These are phyloP conservation scores for Pontederia paniculata DNA, from an alignment of 176 grass and related monocot genomes.

Conservation along the genomic window DNA sequence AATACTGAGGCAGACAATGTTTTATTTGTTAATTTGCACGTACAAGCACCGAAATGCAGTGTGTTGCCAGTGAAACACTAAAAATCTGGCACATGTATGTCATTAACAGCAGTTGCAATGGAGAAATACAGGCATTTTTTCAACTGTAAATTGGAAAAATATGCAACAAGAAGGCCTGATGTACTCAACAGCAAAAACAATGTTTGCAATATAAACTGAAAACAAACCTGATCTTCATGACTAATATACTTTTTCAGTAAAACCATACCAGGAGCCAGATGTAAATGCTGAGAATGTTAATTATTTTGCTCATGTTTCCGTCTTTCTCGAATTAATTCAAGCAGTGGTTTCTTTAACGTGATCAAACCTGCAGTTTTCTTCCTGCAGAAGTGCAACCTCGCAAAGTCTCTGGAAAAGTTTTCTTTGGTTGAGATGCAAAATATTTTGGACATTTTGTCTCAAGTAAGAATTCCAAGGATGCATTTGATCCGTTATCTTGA, in stretches of 20 bases:
- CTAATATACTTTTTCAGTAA: constrained; percentile 8
- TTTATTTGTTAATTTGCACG: no score
- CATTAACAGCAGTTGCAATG: no score
- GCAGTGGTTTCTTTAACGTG: neutral
- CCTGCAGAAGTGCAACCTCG: neutral
- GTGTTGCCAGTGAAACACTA: no score
- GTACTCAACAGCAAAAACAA: neutral
- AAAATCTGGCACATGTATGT: no score
- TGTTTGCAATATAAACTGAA: neutral
- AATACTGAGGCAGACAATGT: no score
- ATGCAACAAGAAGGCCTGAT: neutral
- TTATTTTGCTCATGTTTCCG: neutral
- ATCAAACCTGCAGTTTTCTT: neutral
- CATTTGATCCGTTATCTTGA: no score
- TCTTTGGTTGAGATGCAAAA: no score
- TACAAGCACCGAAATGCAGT: no score
- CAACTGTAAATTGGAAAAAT: neutral
- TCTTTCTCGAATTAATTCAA: neutral
- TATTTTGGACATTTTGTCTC: no score
- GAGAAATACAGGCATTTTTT: neutral
- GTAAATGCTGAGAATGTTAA: neutral
- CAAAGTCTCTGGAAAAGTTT: neutral
- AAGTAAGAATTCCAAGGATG: no score
- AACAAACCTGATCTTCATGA: constrained; percentile 5
- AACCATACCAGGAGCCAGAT: constrained; percentile 15